phyloP scores from a whole-genome alignment of 2,329 filamentous ascomycete genomes.

The Dryadomyces sulphureus region DNA sequence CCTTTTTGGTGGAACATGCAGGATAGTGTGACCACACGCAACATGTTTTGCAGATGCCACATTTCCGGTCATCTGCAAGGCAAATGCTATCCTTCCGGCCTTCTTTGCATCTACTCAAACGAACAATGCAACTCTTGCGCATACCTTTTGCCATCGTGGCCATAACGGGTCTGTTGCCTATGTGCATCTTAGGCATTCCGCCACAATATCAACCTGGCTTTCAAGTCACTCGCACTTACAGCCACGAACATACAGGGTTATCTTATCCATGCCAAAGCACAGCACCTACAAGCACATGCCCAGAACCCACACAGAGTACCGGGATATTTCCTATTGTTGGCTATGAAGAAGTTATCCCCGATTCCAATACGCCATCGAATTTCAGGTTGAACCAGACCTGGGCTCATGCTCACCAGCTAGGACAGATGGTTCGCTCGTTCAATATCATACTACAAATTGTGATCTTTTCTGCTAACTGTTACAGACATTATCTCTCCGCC shows the following conservation, averaged over 20 bases:
- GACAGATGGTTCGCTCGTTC: background rate
- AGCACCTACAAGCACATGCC: too few species aligned
- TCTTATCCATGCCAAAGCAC: background rate
- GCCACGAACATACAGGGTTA: background rate
- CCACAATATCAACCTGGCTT: background rate
- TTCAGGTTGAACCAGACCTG: background rate
- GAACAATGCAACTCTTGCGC: background rate
- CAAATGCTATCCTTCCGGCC: background rate
- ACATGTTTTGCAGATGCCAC: background rate
- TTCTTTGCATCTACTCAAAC: background rate
- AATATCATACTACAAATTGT: background rate
- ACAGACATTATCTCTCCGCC: background rate
- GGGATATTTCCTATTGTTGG: background rate
- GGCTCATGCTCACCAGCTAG: background rate
- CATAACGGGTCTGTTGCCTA: background rate
- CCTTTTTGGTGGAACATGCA: background rate
- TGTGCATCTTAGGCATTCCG: background rate
- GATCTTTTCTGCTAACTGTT: background rate
- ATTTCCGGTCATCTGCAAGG: background rate
- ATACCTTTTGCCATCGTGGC: background rate
- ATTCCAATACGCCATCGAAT: background rate
- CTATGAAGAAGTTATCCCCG: background rate
- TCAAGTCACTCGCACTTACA: background rate
- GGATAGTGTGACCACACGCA: background rate
- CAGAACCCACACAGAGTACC: too few species aligned